These are phyloP conservation scores for Phytopythium helicoides DNA, from an alignment of 352 stramenopile genomes.

Conservation along the genomic window DNA sequence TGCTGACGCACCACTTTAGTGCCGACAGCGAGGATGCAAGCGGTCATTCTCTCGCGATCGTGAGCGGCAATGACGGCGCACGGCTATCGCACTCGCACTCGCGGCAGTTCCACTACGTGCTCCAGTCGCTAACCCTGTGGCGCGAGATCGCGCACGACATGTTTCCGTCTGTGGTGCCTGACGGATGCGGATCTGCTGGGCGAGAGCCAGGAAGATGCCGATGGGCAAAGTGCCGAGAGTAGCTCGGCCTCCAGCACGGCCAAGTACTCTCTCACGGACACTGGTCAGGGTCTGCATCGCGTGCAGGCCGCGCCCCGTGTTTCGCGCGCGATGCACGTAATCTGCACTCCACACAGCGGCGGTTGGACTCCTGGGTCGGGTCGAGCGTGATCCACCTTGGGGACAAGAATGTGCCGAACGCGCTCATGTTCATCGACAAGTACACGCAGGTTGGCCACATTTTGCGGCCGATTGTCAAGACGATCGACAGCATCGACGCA, in stretches of 20 bases:
- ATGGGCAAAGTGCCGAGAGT: conserved; percentile 9
- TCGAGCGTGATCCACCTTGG: conserved; percentile 96
- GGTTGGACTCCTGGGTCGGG: conserved; percentile 88
- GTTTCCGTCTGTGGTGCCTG: conserved; percentile 95
- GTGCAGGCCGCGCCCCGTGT: conserved; percentile 93
- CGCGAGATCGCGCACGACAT: conserved; percentile 95
- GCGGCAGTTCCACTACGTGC: conserved; percentile 95
- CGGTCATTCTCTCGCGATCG: conserved; percentile 91
- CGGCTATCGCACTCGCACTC: conserved; percentile 94
- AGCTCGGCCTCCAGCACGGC: conserved; percentile 7
- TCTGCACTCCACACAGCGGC: conserved; percentile 83
- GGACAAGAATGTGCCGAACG: conserved; percentile 98
- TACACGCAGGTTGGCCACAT: conserved; percentile 94
- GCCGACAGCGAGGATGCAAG: conserved; percentile 60
- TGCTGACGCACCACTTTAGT: conserved; percentile 88
- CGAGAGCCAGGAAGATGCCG: conserved; percentile 21
- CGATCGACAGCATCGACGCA: conserved; percentile 66
- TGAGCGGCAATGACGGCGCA: conserved; percentile 90
- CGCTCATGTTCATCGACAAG: conserved; percentile 99
- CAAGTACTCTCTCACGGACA: conserved; percentile 91
- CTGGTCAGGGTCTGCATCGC: conserved; percentile 94
- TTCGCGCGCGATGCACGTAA: conserved; percentile 94
- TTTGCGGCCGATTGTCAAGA: conserved; percentile 86
- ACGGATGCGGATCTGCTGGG: conserved; percentile 93
- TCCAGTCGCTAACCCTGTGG: conserved; percentile 96